phyloP scores from a whole-genome alignment of 2,329 filamentous ascomycete genomes.

The Ciborinia camelliae region DNA sequence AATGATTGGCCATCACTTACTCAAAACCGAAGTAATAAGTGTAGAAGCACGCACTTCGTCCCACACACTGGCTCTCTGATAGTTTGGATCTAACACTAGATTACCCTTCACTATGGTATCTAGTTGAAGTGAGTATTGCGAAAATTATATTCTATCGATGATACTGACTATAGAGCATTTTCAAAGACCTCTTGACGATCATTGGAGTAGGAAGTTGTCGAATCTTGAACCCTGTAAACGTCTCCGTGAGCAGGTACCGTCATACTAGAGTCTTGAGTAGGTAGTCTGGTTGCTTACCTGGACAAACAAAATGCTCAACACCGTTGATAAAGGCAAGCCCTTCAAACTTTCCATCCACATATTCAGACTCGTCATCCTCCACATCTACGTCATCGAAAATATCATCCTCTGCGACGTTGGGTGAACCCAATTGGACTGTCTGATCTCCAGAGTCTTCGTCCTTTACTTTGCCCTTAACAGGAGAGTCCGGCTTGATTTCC shows the following conservation, averaged over 20 bases:
- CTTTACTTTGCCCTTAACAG: constrained; percentile 17
- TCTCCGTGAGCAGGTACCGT: constrained; percentile 1
- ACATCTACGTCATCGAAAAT: constrained; percentile 33
- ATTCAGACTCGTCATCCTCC: constrained; percentile 31
- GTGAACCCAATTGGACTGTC: constrained; percentile 22
- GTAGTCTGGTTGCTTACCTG: not conserved
- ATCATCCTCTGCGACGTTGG: constrained; percentile 24
- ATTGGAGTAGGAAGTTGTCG: constrained; percentile 18
- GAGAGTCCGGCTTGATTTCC: constrained; percentile 19
- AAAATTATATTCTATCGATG: not conserved
- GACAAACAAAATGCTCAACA: constrained; percentile 22
- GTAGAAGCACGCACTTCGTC: constrained; percentile 36
- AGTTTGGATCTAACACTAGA: constrained; percentile 45
- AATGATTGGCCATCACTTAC: constrained; percentile 22
- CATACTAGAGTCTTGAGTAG: too few species aligned
- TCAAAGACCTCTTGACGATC: constrained; percentile 16
- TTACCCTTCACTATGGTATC: constrained; percentile 35
- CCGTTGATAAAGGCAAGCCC: constrained; percentile 22
- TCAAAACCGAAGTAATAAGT: constrained; percentile 36
- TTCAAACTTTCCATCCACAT: constrained; percentile 31
- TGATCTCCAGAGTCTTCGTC: constrained; percentile 26
- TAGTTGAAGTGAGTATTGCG: constrained; percentile 26
- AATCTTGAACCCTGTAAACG: constrained; percentile 19
- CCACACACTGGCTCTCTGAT: constrained; percentile 48
- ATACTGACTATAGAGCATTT: constrained; percentile 18